Evolutionary conservation across 2,329 filamentous ascomycete genomes (phyloP).

Genomic region (Aspergillus japonicus): DNA sequence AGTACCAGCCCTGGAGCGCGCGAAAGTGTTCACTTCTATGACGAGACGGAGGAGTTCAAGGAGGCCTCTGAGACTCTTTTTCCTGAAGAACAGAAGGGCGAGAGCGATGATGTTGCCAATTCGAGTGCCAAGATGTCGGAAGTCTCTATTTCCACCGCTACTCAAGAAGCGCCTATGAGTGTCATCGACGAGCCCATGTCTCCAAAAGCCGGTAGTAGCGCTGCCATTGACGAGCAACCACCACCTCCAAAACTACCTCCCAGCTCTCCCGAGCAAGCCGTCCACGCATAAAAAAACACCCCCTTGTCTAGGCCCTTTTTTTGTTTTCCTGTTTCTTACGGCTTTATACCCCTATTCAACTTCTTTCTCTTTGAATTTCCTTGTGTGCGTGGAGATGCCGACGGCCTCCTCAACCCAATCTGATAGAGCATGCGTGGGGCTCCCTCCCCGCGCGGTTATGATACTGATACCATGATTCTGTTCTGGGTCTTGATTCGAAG

Average conservation of each 20-base stretch:
- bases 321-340: conserved; percentile 4
- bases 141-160: background rate
- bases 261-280: conserved; percentile 27
- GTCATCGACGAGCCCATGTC: conserved; percentile 10
- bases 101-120: conserved; percentile 11
- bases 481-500: background rate
- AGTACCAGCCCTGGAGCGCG: conserved; percentile 68
- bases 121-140: conserved; percentile 6
- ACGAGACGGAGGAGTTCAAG: conserved; percentile 24
- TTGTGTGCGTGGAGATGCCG: background rate
- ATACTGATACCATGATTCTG: background rate
- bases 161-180: conserved; percentile 2
- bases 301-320: conserved; percentile 10
- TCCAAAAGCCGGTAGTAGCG: conserved; percentile 3
- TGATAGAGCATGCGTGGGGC: background rate
- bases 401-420: background rate
- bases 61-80: conserved; percentile 24
- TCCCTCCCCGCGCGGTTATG: background rate
- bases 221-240: conserved; percentile 14
- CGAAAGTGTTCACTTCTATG: conserved; percentile 46
- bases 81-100: conserved; percentile 6
- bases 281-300: conserved; percentile 25
- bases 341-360: conserved; percentile 9
- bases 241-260: conserved; percentile 20
- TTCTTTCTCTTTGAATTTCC: conserved; percentile 2